Evolutionary conservation across 2,329 filamentous ascomycete genomes (phyloP).

Genomic region (Cryphonectria radicalis): DNA sequence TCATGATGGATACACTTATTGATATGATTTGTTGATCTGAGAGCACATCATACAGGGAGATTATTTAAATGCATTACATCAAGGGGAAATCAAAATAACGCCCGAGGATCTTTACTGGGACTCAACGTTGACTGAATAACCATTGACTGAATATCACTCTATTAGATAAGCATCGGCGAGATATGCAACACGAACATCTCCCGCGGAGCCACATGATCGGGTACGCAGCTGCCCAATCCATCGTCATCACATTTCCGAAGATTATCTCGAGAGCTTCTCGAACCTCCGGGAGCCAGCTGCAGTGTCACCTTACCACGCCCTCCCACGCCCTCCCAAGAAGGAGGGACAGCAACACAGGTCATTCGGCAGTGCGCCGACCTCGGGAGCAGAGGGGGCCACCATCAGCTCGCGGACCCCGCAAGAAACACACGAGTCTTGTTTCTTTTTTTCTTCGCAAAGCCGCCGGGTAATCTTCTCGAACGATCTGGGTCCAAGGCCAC

Average conservation of each 20-base stretch:
- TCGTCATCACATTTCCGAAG: neutral
- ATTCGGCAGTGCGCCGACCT: neutral
- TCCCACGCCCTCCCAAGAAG: neutral
- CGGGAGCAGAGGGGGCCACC: neutral
- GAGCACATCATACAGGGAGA: neutral
- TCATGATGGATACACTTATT: neutral
- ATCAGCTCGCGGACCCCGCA: conserved; percentile 1
- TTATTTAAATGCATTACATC: neutral
- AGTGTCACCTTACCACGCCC: neutral
- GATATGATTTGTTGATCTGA: neutral
- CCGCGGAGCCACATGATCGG: neutral
- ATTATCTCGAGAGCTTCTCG: neutral
- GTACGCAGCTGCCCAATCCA: neutral
- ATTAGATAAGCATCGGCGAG: neutral
- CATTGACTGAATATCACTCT: neutral
- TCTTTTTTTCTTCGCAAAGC: neutral
- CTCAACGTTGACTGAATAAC: neutral
- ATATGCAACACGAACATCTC: neutral
- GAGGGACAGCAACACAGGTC: neutral
- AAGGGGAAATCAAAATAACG: neutral
- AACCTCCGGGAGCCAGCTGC: conserved; percentile 7
- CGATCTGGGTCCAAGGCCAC: neutral
- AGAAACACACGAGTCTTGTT: neutral
- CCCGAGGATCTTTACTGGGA: neutral
- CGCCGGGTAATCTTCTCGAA: conserved; percentile 9